Conservation (phyloP, 352 stramenopile species). For the Phytophthora fragariae region DNA sequence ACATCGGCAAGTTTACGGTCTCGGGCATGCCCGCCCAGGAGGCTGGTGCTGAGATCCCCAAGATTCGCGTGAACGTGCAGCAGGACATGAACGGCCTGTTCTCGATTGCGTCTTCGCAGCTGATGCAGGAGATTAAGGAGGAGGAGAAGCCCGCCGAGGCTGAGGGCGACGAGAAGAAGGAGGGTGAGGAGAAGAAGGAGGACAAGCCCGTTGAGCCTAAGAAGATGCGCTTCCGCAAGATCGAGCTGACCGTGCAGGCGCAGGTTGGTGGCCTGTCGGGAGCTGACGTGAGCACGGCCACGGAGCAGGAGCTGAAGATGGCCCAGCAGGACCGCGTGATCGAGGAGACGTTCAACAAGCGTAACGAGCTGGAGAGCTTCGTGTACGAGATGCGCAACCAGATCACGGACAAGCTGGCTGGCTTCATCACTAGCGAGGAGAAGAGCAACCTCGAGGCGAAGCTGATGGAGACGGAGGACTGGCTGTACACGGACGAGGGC, state of each 20-base stretch:
- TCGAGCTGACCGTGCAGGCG: conserved; percentile 81
- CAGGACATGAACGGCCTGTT: conserved; percentile 98
- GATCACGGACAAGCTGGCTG: conserved; percentile 81
- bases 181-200: conserved; percentile 71
- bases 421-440: conserved; percentile 93
- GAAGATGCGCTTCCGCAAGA: conserved; percentile 97
- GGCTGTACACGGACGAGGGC: conserved; percentile 99
- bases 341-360: conserved; percentile 97
- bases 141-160: conserved; percentile 71
- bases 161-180: conserved; percentile 67
- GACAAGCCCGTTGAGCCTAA: conserved; percentile 84
- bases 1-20: conserved; percentile 95
- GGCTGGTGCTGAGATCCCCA: conserved; percentile 78
- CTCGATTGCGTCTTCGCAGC: conserved; percentile 94
- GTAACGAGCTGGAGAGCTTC: conserved; percentile 99
- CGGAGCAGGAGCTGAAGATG: conserved; percentile 96
- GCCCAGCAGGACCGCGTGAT: conserved; percentile 96
- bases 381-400: conserved; percentile 99
- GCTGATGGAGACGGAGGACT: conserved; percentile 96
- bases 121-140: conserved; percentile 97
- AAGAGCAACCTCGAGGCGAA: conserved; percentile 88
- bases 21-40: conserved; percentile 84
- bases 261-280: conserved; percentile 66
- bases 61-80: conserved; percentile 98
- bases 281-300: conserved; percentile 66